These are phyloP conservation scores for Colletotrichum sp. DNA, from an alignment of 2,329 filamentous ascomycete species.

Conservation along the genomic window DNA sequence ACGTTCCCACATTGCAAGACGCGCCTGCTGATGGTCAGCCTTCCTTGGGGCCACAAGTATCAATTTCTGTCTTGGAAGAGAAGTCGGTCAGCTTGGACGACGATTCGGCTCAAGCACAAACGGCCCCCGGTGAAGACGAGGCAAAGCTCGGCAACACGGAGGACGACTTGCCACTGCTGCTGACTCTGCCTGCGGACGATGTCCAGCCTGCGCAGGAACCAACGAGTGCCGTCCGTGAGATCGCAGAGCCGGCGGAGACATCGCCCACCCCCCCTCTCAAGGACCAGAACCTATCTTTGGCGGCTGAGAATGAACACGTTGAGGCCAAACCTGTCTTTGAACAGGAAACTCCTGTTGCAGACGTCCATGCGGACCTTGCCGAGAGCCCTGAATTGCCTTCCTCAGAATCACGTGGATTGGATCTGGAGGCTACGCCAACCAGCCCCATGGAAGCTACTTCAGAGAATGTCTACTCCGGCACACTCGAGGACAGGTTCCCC, in stretches of 20 bases:
- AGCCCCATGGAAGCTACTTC: neutral
- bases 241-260: neutral
- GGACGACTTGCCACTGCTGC: neutral
- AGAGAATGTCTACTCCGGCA: neutral
- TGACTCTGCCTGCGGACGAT: neutral
- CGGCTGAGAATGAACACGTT: neutral
- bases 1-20: neutral
- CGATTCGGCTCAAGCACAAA: neutral
- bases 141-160: neutral
- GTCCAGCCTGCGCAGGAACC: neutral
- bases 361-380: neutral
- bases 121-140: neutral
- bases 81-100: neutral
- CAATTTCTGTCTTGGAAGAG: neutral
- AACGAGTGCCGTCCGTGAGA: neutral
- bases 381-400: neutral
- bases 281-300: slow-evolving; percentile 21
- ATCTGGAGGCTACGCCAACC: neutral
- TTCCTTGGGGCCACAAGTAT: neutral
- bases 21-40: neutral
- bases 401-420: neutral
- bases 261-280: slow-evolving; percentile 11
- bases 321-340: neutral
- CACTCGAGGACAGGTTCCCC: neutral
- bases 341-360: neutral